These are phyloP conservation scores for Hirschfeldia incana DNA, from an alignment of 345 rosid species.

Conservation along the genomic window DNA sequence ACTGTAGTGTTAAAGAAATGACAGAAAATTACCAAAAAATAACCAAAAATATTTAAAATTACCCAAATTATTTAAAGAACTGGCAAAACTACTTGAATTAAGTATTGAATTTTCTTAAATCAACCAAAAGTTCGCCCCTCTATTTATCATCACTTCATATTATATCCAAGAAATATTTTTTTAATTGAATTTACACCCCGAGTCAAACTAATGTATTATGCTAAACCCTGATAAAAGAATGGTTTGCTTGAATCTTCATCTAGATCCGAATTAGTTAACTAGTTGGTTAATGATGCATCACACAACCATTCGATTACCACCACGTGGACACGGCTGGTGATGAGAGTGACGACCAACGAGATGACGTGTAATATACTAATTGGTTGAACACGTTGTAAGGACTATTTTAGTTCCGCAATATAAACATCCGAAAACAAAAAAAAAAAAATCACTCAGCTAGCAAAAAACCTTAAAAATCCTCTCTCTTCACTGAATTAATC, in stretches of 20 bases:
- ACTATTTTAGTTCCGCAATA: slow-evolving; percentile 11
- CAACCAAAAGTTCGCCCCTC: not conserved
- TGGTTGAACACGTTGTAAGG: slow-evolving; percentile 33
- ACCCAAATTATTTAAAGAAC: too few relatives aligned
- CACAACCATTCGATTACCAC: not conserved
- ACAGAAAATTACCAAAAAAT: too few relatives aligned
- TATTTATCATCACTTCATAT: not conserved
- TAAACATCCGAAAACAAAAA: slow-evolving; percentile 9
- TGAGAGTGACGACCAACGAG: not conserved
- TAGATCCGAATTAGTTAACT: not conserved
- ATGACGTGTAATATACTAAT: slow-evolving; percentile 30
- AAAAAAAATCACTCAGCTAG: not conserved
- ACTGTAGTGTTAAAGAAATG: too few relatives aligned
- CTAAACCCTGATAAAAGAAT: too few relatives aligned
- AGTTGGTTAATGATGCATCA: not conserved
- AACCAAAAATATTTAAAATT: too few relatives aligned
- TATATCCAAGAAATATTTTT: not conserved
- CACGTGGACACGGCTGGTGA: slow-evolving; percentile 12
- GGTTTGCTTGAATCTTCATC: not conserved
- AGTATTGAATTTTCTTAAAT: too few relatives aligned
- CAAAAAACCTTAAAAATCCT: not conserved
- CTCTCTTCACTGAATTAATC: not conserved
- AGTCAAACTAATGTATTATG: not conserved
- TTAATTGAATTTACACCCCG: not conserved
- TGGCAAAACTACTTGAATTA: too few relatives aligned